Conservation (phyloP, 805 yeast genomes). For the Saturnispora ahearnii region DNA sequence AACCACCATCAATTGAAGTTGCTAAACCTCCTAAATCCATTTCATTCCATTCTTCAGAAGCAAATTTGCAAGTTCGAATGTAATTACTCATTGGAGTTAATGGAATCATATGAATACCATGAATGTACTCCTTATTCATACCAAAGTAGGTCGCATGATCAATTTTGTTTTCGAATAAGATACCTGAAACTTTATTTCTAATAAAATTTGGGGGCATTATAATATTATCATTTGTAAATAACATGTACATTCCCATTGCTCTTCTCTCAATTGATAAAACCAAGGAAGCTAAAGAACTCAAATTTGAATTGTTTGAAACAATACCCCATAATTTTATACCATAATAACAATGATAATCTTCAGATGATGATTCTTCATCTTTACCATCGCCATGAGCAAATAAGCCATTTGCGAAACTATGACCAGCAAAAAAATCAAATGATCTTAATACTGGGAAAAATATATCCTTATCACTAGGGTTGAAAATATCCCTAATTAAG, state of each 20-base stretch:
- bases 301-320: slow-evolving; percentile 41
- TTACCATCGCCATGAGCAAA: slow-evolving; percentile 57
- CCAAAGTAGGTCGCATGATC: slow-evolving; percentile 73
- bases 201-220: slow-evolving; percentile 44
- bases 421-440: slow-evolving; percentile 69
- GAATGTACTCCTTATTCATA: slow-evolving; percentile 48
- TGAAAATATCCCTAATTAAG: slow-evolving; percentile 58
- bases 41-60: slow-evolving; percentile 36
- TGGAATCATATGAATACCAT: slow-evolving; percentile 76
- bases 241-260: slow-evolving; percentile 48
- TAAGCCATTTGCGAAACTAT: slow-evolving; percentile 68
- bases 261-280: slow-evolving; percentile 48
- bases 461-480: slow-evolving; percentile 43
- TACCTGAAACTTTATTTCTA: slow-evolving; percentile 58
- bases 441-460: slow-evolving; percentile 57
- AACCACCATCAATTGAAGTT: slow-evolving; percentile 40
- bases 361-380: slow-evolving; percentile 63
- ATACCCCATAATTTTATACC: slow-evolving; percentile 64
- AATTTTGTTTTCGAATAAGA: slow-evolving; percentile 60
- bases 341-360: slow-evolving; percentile 61
- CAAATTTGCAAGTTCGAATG: slow-evolving; percentile 44
- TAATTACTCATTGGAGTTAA: slow-evolving; percentile 52
- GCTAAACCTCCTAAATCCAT: slow-evolving; percentile 28
- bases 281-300: slow-evolving; percentile 48
- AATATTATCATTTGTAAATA: slow-evolving; percentile 38